Evolutionary conservation across 2,329 filamentous ascomycete genomes (phyloP).

Genomic region (Pseudogymnoascus sp.): DNA sequence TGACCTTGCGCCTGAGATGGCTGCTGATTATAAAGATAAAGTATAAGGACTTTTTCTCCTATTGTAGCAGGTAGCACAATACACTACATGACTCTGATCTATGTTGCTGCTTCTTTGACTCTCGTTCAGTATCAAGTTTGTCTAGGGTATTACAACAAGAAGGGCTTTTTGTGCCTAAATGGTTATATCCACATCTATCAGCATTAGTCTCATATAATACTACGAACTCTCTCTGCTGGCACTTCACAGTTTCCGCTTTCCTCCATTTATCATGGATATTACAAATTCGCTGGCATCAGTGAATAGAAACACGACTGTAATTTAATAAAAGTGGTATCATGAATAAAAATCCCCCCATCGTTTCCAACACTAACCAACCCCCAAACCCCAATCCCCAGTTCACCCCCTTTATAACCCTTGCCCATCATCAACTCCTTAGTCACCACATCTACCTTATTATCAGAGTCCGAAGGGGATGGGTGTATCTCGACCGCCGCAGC

Average conservation of each 20-base stretch:
- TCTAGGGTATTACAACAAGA: no score
- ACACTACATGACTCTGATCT: no score
- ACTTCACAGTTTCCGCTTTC: no score
- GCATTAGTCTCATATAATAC: no score
- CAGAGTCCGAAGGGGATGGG: neutral
- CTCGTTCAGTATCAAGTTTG: no score
- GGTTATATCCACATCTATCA: no score
- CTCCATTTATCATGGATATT: neutral
- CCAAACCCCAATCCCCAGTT: neutral
- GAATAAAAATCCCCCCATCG: neutral
- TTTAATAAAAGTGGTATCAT: neutral
- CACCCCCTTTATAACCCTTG: neutral
- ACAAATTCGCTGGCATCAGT: neutral
- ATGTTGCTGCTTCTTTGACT: no score
- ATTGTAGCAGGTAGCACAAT: neutral
- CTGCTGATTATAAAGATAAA: neutral
- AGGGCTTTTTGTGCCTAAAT: no score
- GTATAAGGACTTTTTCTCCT: neutral
- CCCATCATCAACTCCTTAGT: neutral
- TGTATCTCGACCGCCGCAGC: neutral
- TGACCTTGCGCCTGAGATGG: neutral
- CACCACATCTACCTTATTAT: neutral
- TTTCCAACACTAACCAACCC: neutral
- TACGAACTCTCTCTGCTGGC: no score
- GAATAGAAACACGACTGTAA: neutral